Base-by-base conservation (phyloP, 352 stramenopile genomes). In the Hyaloperonospora arabidopsidis region DNA sequence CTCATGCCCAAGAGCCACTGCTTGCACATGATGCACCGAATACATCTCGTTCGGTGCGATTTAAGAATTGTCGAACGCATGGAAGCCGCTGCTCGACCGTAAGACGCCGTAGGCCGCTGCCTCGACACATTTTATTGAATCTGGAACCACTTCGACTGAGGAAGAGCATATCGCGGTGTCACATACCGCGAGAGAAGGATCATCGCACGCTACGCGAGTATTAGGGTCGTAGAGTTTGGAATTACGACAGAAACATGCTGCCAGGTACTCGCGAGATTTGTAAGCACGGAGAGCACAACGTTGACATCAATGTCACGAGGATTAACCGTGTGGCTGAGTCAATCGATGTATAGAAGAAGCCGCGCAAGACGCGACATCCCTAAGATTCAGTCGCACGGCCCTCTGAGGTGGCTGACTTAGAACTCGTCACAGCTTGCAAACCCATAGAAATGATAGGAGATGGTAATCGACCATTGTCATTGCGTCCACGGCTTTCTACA, bases 381-480 rank as follows among this genome's bases (percentile, higher is more conserved):
- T 8, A 72, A 60, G 38, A 77, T 59, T 29, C 53, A 68, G 28
- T 72, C 50, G 17, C 63, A 72, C 2, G 49, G 52, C 1, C 49
- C 52, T 12, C 40, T 48, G 29, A 70, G 22, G 2, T 78, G 52
- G n/a, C 72, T 63, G 5, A 78, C 54, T 12, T 63, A 22, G 32
- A 78, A 73, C 0, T 66, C 53, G 12, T 67, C 55, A 2, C 18
- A 54, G 7, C 34, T 14, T 5, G 2, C 4, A 14, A 70, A 67
- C 0, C 54, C 59, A 18, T 68, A 59, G 28, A 71, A 49, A 22
- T 41, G 22, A 29, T 63, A 69, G 10, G 28, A 8, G 13, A 68
- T 47, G 19, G 21, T 47, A 5, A 46, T 49, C 0, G 51, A 57
- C 15, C 57, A 55, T 23, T 55, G 43, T 2, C 36, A 43, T 18